A percentile compares a stretch with the other conserved stretches of the same genome.
These are phyloP conservation scores for Coemansia sp. DNA, from an alignment of 192 early-diverging fungal genomes.

Conservation along the genomic window DNA sequence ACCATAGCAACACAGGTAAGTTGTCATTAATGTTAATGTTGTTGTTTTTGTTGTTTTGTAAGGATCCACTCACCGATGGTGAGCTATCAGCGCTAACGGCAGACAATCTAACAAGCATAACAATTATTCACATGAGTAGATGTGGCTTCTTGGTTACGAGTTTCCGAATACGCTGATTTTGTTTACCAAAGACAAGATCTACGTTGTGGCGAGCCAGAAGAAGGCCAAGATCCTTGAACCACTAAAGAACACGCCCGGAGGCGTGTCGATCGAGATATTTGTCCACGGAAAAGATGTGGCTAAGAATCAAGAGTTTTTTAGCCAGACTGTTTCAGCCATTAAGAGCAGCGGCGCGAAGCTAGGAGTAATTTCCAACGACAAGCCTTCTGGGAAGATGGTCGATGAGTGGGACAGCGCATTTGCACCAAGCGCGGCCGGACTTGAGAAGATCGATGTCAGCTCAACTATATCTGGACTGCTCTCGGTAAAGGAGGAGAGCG, in stretches of 20 bases:
- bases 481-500: conserved; percentile 89
- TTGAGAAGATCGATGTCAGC: conserved; percentile 74
- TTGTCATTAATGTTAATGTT: neutral
- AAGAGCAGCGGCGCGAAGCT: conserved; percentile 37
- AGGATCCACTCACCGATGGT: neutral
- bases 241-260: conserved; percentile 37
- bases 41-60: neutral
- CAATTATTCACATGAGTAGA: conserved; percentile 49
- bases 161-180: conserved; percentile 83
- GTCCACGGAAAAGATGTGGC: conserved; percentile 72
- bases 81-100: neutral
- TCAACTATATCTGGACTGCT: conserved; percentile 67
- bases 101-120: neutral
- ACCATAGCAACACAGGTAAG: conserved; percentile 59
- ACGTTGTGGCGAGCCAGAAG: conserved; percentile 75
- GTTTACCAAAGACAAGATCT: conserved; percentile 69
- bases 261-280: conserved; percentile 73
- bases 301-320: conserved; percentile 66
- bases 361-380: conserved; percentile 80
- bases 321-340: conserved; percentile 57
- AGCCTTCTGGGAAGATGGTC: conserved; percentile 68
- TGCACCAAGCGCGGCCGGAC: conserved; percentile 40
- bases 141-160: conserved; percentile 92
- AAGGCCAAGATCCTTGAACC: conserved; percentile 73
- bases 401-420: conserved; percentile 75